Evolutionary conservation across 257 asterid species (phyloP), one percentile per base, ranked within the genome.

Genomic region (Salvia miltiorrhiza): DNA sequence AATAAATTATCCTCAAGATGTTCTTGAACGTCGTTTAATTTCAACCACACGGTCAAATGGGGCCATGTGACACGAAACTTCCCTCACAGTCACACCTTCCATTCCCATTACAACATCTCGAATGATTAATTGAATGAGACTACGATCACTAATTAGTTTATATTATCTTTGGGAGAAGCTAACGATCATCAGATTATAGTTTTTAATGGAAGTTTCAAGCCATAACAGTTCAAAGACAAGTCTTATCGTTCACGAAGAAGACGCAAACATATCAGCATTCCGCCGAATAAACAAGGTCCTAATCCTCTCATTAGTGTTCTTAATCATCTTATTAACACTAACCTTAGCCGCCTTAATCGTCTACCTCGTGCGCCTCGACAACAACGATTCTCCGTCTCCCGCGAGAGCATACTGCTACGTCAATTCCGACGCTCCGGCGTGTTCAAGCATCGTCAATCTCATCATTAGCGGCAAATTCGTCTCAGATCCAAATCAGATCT

Each of bases 201-300:
- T n/a, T n/a, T n/a, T n/a, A n/a, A n/a, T n/a, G n/a, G n/a, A n/a
- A n/a, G n/a, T n/a, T 14, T 14, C 19, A 16, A 40, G 4, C 45
- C 13, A 9, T 9, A 40, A 40, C 45, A 40, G 4, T 40, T 40
- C 45, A 40, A 40, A 40, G 45, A 40, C 13, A 9, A 14, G 32
- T 7, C 33, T 55, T 13, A 12, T 0, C 24, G 17, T 4, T 28
- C 11, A n/a, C 5, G 70, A 69, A 63, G 63, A 68, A 37, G 80
- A 70, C 11, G 50, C 47, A 6, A 56, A 19, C n/a, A 63, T 58
- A 4, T 56, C 73, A 0, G 43, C 17, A 44, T 70, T 76, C 60
- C 73, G 71, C n/a, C 60, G 26, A 69, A 69, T 73, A 41, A 78
- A 70, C 66, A 78, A 64, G 40, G 13, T 59, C 14, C 21, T 78